phyloP scores from a whole-genome alignment of 2,329 filamentous ascomycete species.

The Penicillium verrucosum region DNA sequence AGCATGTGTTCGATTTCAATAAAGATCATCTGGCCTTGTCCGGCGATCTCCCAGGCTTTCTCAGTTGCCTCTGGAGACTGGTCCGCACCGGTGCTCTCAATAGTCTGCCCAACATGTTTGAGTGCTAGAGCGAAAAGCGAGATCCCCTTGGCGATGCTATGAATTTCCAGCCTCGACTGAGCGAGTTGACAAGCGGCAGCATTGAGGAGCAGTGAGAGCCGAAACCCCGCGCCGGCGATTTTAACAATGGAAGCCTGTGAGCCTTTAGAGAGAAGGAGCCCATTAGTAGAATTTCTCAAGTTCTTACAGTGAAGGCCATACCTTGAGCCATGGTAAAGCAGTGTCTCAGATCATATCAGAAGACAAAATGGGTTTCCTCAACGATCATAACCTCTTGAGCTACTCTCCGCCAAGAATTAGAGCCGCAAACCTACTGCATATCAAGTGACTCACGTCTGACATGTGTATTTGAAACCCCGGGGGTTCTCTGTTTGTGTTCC shows the following conservation, averaged over 20 bases:
- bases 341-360: neutral
- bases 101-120: constrained; percentile 36
- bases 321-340: constrained; percentile 15
- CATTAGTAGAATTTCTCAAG: neutral
- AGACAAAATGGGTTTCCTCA: constrained; percentile 5
- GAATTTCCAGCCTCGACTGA: constrained; percentile 39
- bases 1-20: constrained; percentile 45
- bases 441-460: constrained; percentile 24
- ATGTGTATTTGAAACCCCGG: neutral
- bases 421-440: constrained; percentile 22
- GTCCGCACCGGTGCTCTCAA: constrained; percentile 32
- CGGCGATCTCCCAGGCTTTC: constrained; percentile 38
- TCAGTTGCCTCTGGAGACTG: constrained; percentile 34
- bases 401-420: constrained; percentile 4
- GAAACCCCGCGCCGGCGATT: constrained; percentile 35
- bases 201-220: constrained; percentile 42
- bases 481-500: neutral
- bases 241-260: constrained; percentile 22
- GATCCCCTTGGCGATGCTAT: constrained; percentile 42
- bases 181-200: constrained; percentile 43
- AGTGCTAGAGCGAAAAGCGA: constrained; percentile 41
- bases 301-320: neutral
- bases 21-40: constrained; percentile 40
- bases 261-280: constrained; percentile 2
- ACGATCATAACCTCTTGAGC: neutral